phyloP scores from a whole-genome alignment of 495 filamentous ascomycete species.

The Cladorrhinum samala region DNA sequence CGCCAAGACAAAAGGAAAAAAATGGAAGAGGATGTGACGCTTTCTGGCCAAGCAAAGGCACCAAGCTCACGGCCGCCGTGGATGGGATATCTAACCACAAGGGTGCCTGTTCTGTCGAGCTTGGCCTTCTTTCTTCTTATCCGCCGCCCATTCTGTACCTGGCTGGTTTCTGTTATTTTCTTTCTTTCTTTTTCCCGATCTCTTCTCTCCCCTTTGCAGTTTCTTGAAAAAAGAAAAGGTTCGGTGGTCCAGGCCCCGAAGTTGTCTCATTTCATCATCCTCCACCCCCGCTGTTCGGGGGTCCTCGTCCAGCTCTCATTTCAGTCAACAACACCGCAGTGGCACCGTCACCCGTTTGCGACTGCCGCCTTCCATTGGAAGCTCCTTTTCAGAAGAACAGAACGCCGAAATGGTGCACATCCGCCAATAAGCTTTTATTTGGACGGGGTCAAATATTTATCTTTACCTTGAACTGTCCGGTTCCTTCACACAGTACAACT shows the following conservation, averaged over 20 bases:
- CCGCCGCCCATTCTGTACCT: too few relatives aligned
- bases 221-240: not conserved
- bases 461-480: too few relatives aligned
- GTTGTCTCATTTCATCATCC: too few relatives aligned
- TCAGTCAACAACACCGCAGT: too few relatives aligned
- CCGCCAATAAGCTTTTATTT: too few relatives aligned
- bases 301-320: too few relatives aligned
- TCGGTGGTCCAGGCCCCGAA: too few relatives aligned
- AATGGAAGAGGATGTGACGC: slow-evolving; percentile 16
- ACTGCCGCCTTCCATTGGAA: not conserved
- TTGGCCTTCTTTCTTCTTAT: slow-evolving; percentile 1
- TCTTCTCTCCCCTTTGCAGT: not conserved
- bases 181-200: not conserved
- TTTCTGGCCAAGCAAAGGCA: not conserved
- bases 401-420: too few relatives aligned
- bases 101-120: not conserved
- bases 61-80: not conserved
- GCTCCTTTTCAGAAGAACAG: not conserved
- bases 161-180: not conserved
- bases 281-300: too few relatives aligned
- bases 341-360: not conserved
- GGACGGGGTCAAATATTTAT: not conserved
- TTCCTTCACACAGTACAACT: too few relatives aligned
- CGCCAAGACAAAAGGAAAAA: slow-evolving; percentile 21
- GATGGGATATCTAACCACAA: slow-evolving; percentile 6